A percentile compares a stretch with the other conserved stretches of the same genome.
These are phyloP conservation scores for Diddensiella caesifluorescens DNA, from an alignment of 805 yeast genomes.

Conservation along the genomic window DNA sequence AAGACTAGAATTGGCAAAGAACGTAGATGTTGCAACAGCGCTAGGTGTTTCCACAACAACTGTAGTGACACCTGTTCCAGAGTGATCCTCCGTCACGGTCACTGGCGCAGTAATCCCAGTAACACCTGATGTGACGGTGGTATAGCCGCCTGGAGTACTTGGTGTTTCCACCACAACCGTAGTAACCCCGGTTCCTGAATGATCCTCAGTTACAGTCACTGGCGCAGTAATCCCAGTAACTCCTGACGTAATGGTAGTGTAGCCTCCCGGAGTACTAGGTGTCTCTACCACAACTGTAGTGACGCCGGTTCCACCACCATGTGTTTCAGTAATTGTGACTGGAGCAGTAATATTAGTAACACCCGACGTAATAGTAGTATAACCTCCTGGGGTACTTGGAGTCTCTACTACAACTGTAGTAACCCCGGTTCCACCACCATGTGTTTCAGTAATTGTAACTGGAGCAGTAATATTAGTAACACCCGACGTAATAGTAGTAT, in stretches of 20 bases:
- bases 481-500: slow-evolving; percentile 2
- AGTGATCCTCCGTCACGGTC: not conserved
- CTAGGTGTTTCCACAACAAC: not conserved
- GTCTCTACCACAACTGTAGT: slow-evolving; percentile 2
- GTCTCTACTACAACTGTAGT: slow-evolving; percentile 4
- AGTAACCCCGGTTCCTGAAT: slow-evolving; percentile 7
- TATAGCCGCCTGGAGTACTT: slow-evolving; percentile 2
- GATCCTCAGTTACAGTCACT: not conserved
- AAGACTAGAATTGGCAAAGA: too few species aligned
- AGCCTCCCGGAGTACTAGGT: slow-evolving; percentile 1
- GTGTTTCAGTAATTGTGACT: too few species aligned
- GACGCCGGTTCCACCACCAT: slow-evolving; percentile 1
- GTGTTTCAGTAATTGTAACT: too few species aligned
- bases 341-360: too few species aligned
- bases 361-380: slow-evolving; percentile 5
- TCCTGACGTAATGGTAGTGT: not conserved
- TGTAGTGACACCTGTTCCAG: slow-evolving; percentile 2
- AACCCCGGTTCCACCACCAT: not conserved
- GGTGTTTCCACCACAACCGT: slow-evolving; percentile 4
- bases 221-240: slow-evolving; percentile 3
- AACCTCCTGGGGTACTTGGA: too few species aligned
- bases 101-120: not conserved
- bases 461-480: too few species aligned
- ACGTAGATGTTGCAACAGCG: too few species aligned
- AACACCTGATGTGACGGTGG: slow-evolving; percentile 5